These are phyloP conservation scores for Globisporangium cederbergense DNA, from an alignment of 352 stramenopile species.

Conservation along the genomic window DNA sequence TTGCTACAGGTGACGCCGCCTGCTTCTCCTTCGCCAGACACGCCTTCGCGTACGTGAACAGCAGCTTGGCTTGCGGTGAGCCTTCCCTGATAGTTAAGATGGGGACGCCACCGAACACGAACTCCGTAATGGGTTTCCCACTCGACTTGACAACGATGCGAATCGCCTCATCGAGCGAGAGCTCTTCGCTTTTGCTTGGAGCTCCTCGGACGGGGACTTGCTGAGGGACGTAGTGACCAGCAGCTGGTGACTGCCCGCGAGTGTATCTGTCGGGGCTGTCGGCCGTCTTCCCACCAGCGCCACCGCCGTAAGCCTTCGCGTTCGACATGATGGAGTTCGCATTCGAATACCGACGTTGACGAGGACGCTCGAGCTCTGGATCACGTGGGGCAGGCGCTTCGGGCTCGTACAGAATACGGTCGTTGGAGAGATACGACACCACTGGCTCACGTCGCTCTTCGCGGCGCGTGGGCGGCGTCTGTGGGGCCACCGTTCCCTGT, in stretches of 20 bases:
- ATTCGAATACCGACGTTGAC: conserved; percentile 15
- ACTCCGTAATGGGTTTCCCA: conserved; percentile 52
- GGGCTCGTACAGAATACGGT: conserved; percentile 14
- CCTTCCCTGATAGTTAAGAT: conserved; percentile 62
- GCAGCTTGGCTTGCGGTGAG: conserved; percentile 59
- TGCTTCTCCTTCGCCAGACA: conserved; percentile 60
- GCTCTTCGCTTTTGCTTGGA: conserved; percentile 19
- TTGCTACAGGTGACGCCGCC: not conserved
- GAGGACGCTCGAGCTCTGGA: conserved; percentile 10
- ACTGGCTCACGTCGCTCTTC: not conserved
- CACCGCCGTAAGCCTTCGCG: not conserved
- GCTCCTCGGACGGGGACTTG: conserved; percentile 4
- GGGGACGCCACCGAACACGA: conserved; percentile 58
- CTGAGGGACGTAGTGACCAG: not conserved
- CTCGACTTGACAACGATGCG: conserved; percentile 54
- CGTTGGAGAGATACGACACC: conserved; percentile 9
- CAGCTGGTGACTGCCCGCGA: conserved; percentile 1
- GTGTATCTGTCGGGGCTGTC: conserved; percentile 4
- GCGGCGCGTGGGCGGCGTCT: not conserved
- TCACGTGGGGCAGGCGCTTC: not conserved
- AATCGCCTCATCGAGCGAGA: conserved; percentile 45
- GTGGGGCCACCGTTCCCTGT: not conserved
- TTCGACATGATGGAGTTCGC: not conserved
- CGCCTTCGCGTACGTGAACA: conserved; percentile 72
- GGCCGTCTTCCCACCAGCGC: not conserved